Base-by-base conservation (phyloP, 768 basidiomycete species). In the Fibroporia radiculosa region DNA sequence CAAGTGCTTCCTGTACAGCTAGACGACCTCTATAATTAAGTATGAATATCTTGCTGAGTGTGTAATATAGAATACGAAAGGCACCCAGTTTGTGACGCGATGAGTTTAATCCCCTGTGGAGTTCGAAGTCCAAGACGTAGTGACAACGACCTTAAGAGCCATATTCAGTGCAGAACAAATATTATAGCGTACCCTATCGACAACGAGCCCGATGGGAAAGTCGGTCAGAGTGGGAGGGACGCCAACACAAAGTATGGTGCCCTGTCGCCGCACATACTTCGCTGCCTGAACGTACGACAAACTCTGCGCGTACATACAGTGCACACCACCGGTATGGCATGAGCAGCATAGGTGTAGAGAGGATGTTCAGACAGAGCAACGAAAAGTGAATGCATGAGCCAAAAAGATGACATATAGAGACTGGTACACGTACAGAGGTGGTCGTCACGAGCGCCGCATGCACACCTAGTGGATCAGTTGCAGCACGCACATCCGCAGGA, bases 1-100 rank as follows among this genome's bases (percentile, higher is more conserved):
- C 72, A 25, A 92, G 62, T 0, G 90, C 84, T 58, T 93, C 89
- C 3, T 71, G 57, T 2, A 86, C 77, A 55, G 92, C 90, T 59
- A 89, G 85, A 19, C 84, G 74, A 59, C 86, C 87, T 50, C 59
- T 80, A n/a, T 40, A n/a, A n/a, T 8, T 31, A n/a, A 31, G 10
- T 8, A n/a, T 31, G n/a, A 31, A n/a, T n/a, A n/a, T n/a, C n/a
- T n/a, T n/a, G n/a, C 29, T 8, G 29, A 8, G 29, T 8, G 10
- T 31, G 29, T 31, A 8, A 31, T 31, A 31, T 31, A n/a, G n/a
- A 31, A 8, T 31, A 8, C 8, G 29, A 19, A 7, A 18, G 10
- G 29, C 29, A 44, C 42, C 42, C 42, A 10, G 42, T 44, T 25
- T 34, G 14, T 11, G 45, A 29, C 22, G 24, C 45, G 18, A 46